Base-by-base conservation (phyloP, 2,329 filamentous ascomycete genomes). In the Chaetomium strumarium region DNA sequence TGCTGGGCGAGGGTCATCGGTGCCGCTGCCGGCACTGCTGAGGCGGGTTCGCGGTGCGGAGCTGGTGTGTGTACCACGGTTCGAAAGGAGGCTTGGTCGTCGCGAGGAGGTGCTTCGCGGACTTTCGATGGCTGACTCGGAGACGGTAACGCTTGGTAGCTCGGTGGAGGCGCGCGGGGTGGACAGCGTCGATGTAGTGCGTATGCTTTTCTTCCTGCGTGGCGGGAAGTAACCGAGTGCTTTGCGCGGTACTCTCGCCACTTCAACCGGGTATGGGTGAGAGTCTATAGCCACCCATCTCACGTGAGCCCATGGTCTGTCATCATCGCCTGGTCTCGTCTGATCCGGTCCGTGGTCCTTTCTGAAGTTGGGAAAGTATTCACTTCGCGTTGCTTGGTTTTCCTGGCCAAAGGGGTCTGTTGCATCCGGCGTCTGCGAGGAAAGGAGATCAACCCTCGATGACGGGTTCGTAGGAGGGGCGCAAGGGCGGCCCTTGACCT, bases 221-320 rank as follows among this genome's bases (percentile, higher is more conserved):
- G 91, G 91, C 3, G 92, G 92, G 64, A 97, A 97, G 70, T 92
- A 97, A 20, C 91, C 92, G 41, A 96, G 77, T 2, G 86, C 80
- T 69, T 85, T 84, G 52, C 88, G 83, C 19, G 90, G 83, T 53
- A 97, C 82, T 30, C 93, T 84, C 14, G 84, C 90, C 59, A 99
- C 93, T 67, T 96, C 88, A 20, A 93, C 84, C 1, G 89, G 85
- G 20, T 83, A 77, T 14, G 71, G 68, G 45, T 76, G 72, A 19
- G 84, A 85, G 57, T 92, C 88, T 24, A 96, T 78, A 30, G 86
- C 75, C 1, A 96, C 88, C 90, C 90, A 96, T 42, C 88, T 85
- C 53, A 96, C 89, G 69, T 96, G 90, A 54, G 81, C 85, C 88
- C 90, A 96, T 5, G 83, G 81, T 43, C 72, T 77, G 46, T 88